Base-by-base conservation (phyloP, 257 asterid species). In the Solanum ossicruentum region DNA sequence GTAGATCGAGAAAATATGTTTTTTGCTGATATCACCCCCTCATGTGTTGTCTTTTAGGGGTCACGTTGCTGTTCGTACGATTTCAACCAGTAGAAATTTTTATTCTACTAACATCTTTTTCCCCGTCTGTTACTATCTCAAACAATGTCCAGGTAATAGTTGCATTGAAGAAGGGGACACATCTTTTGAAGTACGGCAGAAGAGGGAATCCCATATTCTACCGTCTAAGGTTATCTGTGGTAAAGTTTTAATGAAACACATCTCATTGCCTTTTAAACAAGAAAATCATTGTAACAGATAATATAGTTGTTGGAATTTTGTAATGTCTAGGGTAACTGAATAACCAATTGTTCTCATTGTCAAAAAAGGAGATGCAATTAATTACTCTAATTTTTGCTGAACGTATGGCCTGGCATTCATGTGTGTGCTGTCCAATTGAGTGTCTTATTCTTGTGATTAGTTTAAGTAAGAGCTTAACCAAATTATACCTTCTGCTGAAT, bases 141-240 rank as follows among this genome's bases (percentile, higher is more conserved):
- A 20, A 80, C 51, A 17, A 56, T 78, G 55, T 84, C 75, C 92
- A 91, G 93, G 92, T 91, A 84, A 88, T 91, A 86, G 87, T 91
- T 65, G 85, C 90, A 23, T 66, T 91, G 86, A 91, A 89, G 89
- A 91, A 91, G 87, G 93, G 93, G 32, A 88, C 92, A 11, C 89
- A 91, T 83, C 91, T 91, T 84, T 83, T 91, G 66, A 89, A 86
- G 86, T 88, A 84, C 67, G 83, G 90, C 77, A 87, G 90, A 81
- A 86, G 89, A 82, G 91, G 93, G 57, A 91, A 91, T 80, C 92
- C 90, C 57, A 91, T 89, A 85, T 89, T 89, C 73, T 89, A 91
- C 75, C 90, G 90, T 73, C 87, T 89, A 84, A 85, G 90, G 84
- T 87, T 89, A 63, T 91, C 93, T 56, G 80, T 83, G 91, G 93